Conservation (phyloP, 148 eudicot species). For the Chenopodium quinoa region DNA sequence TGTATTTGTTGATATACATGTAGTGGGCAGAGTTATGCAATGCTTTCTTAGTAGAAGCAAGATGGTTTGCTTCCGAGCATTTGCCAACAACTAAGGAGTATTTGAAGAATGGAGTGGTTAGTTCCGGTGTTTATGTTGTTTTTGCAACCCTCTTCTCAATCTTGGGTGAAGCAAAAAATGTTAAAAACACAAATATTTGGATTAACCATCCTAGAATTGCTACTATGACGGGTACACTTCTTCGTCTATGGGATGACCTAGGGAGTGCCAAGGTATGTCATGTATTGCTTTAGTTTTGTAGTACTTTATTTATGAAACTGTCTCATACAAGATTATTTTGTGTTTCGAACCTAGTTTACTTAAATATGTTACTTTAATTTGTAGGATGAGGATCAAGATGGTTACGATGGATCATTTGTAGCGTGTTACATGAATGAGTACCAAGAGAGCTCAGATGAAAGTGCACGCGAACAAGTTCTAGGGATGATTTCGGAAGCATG, state of each 20-base stretch:
- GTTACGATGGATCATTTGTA: conserved; percentile 40
- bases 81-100: conserved; percentile 49
- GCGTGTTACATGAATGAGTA: conserved; percentile 38
- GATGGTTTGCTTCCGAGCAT: conserved; percentile 48
- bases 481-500: conserved; percentile 38
- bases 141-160: conserved; percentile 43
- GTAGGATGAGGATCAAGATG: conserved; percentile 42
- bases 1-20: background rate
- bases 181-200: conserved; percentile 12
- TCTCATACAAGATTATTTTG: too few species aligned
- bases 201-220: conserved; percentile 27
- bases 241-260: conserved; percentile 71
- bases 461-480: conserved; percentile 25
- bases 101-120: conserved; percentile 48
- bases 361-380: background rate
- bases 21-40: conserved; percentile 40
- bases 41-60: conserved; percentile 66
- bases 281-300: background rate
- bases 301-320: too few species aligned
- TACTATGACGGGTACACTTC: conserved; percentile 45
- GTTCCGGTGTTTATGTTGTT: conserved; percentile 46
- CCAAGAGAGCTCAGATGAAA: conserved; percentile 15
- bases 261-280: conserved; percentile 52
- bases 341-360: too few species aligned
- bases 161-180: conserved; percentile 40